Evolutionary conservation across 2,329 filamentous ascomycete species (phyloP), one percentile per base, ranked within the genome.

Genomic region (Colletotrichum sidae): DNA sequence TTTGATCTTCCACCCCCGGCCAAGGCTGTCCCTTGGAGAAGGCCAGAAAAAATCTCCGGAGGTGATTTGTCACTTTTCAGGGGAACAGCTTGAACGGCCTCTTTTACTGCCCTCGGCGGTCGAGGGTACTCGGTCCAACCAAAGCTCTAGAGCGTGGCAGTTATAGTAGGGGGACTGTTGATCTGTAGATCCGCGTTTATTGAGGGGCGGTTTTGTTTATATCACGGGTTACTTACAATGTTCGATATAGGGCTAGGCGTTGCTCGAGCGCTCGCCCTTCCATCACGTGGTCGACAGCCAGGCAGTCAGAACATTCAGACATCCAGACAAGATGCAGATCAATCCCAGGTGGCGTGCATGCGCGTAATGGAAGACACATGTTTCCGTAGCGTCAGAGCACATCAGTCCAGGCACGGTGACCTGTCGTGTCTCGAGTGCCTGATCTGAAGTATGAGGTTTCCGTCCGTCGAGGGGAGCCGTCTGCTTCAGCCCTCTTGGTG

Each of bases 351-450:
- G 25, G 25, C 25, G 25, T 25, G 25, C 25, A 25, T 25, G 25
- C 25, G 25, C 25, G 25, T 25, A 25, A 25, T 25, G 25, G 25
- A 25, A 25, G 25, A 25, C 25, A 25, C 25, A 25, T 25, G 25
- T 5, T 25, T 25, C 25, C 25, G 25, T 25, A 5, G 25, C 25
- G 25, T 25, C 25, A 25, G 25, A 25, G 25, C 25, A 25, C 25
- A 25, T 42, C 44, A 42, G 46, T 57, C 55, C 55, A 51, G 55
- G 55, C n/a, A 58, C 55, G 46, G 38, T 37, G 33, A 51, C 33
- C 55, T 58, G 46, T 58, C 46, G 55, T 58, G 55, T 58, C 55
- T 58, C 46, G 55, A 51, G 46, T 58, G 47, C 55, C 55, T 58
- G 55, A 33, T 58, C 55, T 51, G 55, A 58, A 51, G 55, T 58